Percentiles rank a stretch among this genome's conserved stretches.
Evolutionary conservation across 2,329 filamentous ascomycete genomes (phyloP).

Genomic region (Aureobasidium sp.): DNA sequence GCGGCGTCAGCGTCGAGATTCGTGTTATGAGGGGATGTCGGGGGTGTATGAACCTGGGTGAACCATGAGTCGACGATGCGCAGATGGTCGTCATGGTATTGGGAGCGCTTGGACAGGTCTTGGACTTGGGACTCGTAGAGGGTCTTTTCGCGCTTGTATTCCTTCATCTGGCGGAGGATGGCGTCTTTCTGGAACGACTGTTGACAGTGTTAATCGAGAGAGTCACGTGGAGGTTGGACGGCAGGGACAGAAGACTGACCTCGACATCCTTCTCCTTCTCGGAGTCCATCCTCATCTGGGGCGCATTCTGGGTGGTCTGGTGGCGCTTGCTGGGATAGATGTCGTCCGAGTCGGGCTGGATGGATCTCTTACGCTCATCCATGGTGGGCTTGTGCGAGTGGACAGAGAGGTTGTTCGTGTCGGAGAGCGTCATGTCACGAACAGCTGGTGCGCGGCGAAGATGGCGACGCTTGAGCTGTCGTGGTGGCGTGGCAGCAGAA

Average conservation of each 20-base stretch:
- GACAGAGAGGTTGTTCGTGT: constrained; percentile 63
- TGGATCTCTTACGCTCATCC: constrained; percentile 98
- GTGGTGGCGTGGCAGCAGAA: not conserved
- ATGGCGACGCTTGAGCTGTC: not conserved
- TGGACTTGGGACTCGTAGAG: constrained; percentile 73
- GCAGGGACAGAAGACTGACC: constrained; percentile 45
- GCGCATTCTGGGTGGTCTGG: constrained; percentile 67
- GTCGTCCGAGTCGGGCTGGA: constrained; percentile 70
- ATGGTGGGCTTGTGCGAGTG: constrained; percentile 86
- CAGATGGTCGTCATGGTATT: constrained; percentile 86
- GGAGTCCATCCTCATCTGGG: constrained; percentile 50
- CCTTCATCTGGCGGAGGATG: constrained; percentile 94
- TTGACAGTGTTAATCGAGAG: constrained; percentile 16
- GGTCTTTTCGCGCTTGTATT: constrained; percentile 86
- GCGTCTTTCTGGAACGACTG: constrained; percentile 93
- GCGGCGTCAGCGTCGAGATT: constrained; percentile 15
- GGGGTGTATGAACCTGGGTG: constrained; percentile 60
- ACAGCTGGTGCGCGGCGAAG: constrained; percentile 20
- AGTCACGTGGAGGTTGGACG: constrained; percentile 13
- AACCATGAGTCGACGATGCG: constrained; percentile 90
- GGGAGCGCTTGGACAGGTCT: constrained; percentile 67
- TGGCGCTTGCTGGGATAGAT: constrained; percentile 84
- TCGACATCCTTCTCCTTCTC: constrained; percentile 66
- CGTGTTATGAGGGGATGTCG: not conserved
- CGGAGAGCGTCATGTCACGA: constrained; percentile 68